Percentiles rank a stretch among this genome's conserved stretches.
Evolutionary conservation across 2,329 filamentous ascomycete species (phyloP).

Genomic region (Remersonia thermophila): DNA sequence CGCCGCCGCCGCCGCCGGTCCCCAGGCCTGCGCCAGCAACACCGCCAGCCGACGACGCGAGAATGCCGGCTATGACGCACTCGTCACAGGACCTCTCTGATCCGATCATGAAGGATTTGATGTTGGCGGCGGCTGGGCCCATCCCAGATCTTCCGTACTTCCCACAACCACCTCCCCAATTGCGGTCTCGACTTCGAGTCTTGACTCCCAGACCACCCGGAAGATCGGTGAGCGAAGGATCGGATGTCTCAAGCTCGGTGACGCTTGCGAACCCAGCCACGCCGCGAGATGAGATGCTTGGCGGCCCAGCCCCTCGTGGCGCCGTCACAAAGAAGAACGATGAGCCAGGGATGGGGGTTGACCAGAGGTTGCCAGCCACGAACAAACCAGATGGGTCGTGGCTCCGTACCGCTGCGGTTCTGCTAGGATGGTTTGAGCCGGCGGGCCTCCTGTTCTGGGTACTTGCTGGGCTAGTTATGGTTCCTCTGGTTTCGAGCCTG

Average conservation of each 20-base stretch:
- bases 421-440: neutral
- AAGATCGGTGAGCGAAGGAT: neutral
- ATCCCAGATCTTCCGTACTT: neutral
- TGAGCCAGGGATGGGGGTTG: too few relatives aligned
- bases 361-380: neutral
- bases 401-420: neutral
- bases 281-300: too few relatives aligned
- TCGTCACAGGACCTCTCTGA: neutral
- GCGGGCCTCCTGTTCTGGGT: neutral
- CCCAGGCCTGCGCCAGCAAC: neutral
- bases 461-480: too few relatives aligned
- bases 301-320: too few relatives aligned
- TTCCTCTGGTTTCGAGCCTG: too few relatives aligned
- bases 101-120: neutral
- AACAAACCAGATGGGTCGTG: neutral
- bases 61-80: neutral
- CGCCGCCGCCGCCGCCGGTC: neutral
- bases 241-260: neutral
- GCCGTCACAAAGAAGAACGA: neutral
- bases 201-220: neutral
- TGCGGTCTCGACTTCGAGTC: too few relatives aligned
- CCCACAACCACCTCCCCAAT: neutral
- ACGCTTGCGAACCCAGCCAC: constrained; percentile 2
- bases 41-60: neutral
- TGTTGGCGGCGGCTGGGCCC: neutral